These are phyloP conservation scores for Kockovaella imperatae DNA, from an alignment of 768 basidiomycete genomes.

Conservation along the genomic window DNA sequence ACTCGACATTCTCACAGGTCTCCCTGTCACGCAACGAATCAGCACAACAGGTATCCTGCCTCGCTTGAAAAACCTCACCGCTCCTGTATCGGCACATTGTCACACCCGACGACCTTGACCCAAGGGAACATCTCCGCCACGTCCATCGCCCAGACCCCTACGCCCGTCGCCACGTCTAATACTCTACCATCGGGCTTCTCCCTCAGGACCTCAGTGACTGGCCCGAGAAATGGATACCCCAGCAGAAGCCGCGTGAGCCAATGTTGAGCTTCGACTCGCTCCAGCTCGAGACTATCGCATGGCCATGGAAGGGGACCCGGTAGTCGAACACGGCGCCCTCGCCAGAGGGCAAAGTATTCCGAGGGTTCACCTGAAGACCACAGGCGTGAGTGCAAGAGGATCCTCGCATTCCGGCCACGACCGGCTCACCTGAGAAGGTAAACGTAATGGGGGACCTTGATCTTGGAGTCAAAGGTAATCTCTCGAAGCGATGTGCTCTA, in stretches of 20 bases:
- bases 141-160: slow-evolving; percentile 19
- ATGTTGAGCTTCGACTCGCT: neutral
- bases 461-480: too few relatives aligned
- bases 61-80: slow-evolving; percentile 2
- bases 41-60: slow-evolving; percentile 5
- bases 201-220: slow-evolving; percentile 5
- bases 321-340: neutral
- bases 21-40: neutral
- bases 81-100: slow-evolving; percentile 16
- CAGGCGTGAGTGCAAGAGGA: too few relatives aligned
- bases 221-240: slow-evolving; percentile 12
- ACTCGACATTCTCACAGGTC: slow-evolving; percentile 14
- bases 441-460: too few relatives aligned
- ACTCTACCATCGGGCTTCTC: neutral
- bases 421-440: too few relatives aligned
- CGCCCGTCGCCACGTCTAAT: slow-evolving; percentile 21
- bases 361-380: neutral
- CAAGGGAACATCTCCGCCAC: slow-evolving; percentile 21
- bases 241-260: neutral
- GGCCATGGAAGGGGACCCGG: neutral
- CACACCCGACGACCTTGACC: slow-evolving; percentile 17
- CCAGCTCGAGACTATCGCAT: slow-evolving; percentile 3
- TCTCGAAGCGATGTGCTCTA: too few relatives aligned
- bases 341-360: slow-evolving; percentile 2
- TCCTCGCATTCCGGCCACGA: too few relatives aligned